Conservation (phyloP, 129 eudicot genomes). For the Ambrosia artemisiifolia region DNA sequence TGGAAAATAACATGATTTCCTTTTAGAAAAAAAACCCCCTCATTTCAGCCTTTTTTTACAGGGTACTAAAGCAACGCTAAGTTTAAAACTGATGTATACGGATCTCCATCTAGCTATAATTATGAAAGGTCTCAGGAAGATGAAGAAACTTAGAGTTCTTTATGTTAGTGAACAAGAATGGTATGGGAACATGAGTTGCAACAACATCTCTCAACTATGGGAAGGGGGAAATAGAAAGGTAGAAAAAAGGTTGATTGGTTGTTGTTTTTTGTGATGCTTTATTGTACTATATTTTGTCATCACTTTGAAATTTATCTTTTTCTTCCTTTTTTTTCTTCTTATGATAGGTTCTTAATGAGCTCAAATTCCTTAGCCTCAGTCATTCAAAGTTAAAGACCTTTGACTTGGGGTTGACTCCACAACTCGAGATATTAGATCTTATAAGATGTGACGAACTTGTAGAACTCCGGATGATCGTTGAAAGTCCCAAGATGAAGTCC, state of each 20-base stretch:
- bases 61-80: conserved; percentile 13
- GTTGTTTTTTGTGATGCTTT: no score
- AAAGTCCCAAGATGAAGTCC: background rate
- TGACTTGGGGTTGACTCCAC: background rate
- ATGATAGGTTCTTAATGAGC: background rate
- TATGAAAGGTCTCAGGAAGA: background rate
- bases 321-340: background rate
- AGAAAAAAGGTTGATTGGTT: background rate
- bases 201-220: background rate
- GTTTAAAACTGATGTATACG: background rate
- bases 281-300: background rate
- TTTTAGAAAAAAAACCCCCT: background rate
- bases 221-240: conserved; percentile 12
- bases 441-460: background rate
- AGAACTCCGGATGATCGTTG: background rate
- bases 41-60: background rate
- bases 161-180: background rate
- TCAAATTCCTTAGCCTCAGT: no score
- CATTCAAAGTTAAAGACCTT: conserved; percentile 1
- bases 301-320: background rate
- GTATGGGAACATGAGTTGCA: background rate
- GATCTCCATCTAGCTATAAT: no score
- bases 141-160: background rate
- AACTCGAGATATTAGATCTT: background rate
- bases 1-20: background rate